Evolutionary conservation across 345 rosid genomes (phyloP).

Genomic region (Linum trigynum): DNA sequence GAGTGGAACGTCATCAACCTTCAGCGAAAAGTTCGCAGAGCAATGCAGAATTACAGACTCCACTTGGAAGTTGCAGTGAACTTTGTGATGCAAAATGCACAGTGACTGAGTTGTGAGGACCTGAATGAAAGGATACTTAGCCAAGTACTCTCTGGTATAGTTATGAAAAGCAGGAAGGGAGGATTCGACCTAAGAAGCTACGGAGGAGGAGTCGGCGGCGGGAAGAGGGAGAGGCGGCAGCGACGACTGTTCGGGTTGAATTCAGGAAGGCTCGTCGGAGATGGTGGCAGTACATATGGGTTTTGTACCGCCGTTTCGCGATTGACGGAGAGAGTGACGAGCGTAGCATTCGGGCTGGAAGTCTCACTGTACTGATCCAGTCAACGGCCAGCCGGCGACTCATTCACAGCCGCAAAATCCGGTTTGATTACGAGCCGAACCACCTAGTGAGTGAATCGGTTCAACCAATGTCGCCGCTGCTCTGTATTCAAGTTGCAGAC

Average conservation of each 20-base stretch:
- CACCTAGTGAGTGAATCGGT: no score
- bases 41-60: not conserved
- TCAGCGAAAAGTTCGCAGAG: not conserved
- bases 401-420: no score
- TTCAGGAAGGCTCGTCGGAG: not conserved
- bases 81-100: not conserved
- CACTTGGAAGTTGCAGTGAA: not conserved
- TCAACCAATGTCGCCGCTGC: no score
- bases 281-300: not conserved
- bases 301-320: no score
- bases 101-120: conserved; percentile 12
- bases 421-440: no score
- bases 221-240: not conserved
- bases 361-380: no score
- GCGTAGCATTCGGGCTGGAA: no score
- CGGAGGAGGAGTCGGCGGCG: not conserved
- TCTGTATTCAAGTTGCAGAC: no score
- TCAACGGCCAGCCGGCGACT: no score
- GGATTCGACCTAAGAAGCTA: not conserved
- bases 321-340: no score
- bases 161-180: conserved; percentile 38
- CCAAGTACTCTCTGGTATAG: conserved; percentile 67
- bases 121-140: conserved; percentile 52
- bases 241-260: not conserved
- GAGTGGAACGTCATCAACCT: conserved; percentile 61